These are phyloP conservation scores for Mycena leptocephala DNA, from an alignment of 768 basidiomycete species.

Conservation along the genomic window DNA sequence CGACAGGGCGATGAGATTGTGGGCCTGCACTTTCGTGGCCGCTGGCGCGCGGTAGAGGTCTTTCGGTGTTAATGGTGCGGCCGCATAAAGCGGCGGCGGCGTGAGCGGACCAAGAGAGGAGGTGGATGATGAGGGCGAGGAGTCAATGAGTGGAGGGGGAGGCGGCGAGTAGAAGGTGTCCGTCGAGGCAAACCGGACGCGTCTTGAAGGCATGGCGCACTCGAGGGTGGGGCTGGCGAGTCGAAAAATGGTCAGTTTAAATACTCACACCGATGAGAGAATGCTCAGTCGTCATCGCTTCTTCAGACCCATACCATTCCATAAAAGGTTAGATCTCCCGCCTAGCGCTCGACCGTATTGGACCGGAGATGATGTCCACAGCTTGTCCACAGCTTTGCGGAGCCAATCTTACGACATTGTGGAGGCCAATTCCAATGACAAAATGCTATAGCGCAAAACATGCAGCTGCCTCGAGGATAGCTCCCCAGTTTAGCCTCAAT, in stretches of 20 bases:
- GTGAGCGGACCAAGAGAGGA: slow-evolving; percentile 16
- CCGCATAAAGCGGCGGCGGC: slow-evolving; percentile 11
- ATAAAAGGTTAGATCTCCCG: slow-evolving; percentile 8
- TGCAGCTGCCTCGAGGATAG: slow-evolving; percentile 13
- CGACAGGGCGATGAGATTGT: slow-evolving; percentile 4
- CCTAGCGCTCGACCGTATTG: slow-evolving; percentile 1
- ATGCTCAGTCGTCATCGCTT: slow-evolving; percentile 8
- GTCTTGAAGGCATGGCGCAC: slow-evolving; percentile 9
- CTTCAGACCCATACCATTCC: slow-evolving; percentile 4
- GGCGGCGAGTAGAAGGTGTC: slow-evolving; percentile 12
- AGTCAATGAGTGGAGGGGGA: slow-evolving; percentile 15
- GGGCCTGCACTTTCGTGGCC: background rate
- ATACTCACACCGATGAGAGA: slow-evolving; percentile 16
- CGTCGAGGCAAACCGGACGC: slow-evolving; percentile 12
- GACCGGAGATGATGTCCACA: background rate
- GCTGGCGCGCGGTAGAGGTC: background rate
- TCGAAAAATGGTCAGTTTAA: slow-evolving; percentile 17
- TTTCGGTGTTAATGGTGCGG: slow-evolving; percentile 9
- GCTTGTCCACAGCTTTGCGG: no score
- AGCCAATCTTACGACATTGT: background rate
- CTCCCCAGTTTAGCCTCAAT: slow-evolving; percentile 3
- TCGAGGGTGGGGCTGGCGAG: background rate
- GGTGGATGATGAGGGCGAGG: slow-evolving; percentile 16
- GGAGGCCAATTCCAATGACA: slow-evolving; percentile 2
- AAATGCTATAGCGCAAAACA: slow-evolving; percentile 13